phyloP scores from a whole-genome alignment of 495 filamentous ascomycete genomes.

The Penicillium flavigenum region DNA sequence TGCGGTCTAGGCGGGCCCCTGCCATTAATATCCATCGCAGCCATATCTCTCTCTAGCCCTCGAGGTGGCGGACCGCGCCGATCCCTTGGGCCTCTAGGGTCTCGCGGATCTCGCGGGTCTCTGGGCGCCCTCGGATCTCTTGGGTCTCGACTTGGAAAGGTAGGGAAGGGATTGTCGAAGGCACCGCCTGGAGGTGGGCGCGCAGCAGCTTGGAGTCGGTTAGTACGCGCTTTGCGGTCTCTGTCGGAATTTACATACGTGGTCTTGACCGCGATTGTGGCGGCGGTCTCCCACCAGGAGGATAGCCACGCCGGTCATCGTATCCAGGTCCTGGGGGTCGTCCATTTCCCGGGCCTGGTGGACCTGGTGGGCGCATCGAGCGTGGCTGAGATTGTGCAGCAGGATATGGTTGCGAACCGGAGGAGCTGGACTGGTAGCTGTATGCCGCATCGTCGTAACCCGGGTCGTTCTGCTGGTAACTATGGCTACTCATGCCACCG shows the following conservation, averaged over 20 bases:
- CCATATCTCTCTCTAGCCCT: slow-evolving; percentile 55
- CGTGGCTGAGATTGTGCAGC: slow-evolving; percentile 39
- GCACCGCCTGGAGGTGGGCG: slow-evolving; percentile 47
- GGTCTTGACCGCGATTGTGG: slow-evolving; percentile 32
- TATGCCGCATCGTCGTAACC: slow-evolving; percentile 52
- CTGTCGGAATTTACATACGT: slow-evolving; percentile 29
- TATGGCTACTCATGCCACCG: slow-evolving; percentile 24
- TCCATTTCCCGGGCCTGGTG: slow-evolving; percentile 52
- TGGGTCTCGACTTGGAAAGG: slow-evolving; percentile 48
- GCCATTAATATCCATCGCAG: slow-evolving; percentile 55
- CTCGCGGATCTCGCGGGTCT: slow-evolving; percentile 27
- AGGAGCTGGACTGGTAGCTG: slow-evolving; percentile 32
- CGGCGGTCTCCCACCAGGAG: slow-evolving; percentile 25
- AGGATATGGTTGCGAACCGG: slow-evolving; percentile 49
- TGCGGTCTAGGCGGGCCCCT: slow-evolving; percentile 38
- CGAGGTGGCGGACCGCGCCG: slow-evolving; percentile 26
- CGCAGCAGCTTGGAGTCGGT: slow-evolving; percentile 24
- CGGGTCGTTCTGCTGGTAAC: slow-evolving; percentile 19
- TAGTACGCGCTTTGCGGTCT: slow-evolving; percentile 6
- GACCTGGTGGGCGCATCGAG: slow-evolving; percentile 41
- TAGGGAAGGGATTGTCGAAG: slow-evolving; percentile 69
- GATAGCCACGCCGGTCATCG: slow-evolving; percentile 29
- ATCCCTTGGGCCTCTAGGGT: slow-evolving; percentile 22
- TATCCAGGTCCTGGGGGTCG: slow-evolving; percentile 32
- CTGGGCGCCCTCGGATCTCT: slow-evolving; percentile 22